Conservation (phyloP, 805 yeast species). For the Barnettozyma sp. region DNA sequence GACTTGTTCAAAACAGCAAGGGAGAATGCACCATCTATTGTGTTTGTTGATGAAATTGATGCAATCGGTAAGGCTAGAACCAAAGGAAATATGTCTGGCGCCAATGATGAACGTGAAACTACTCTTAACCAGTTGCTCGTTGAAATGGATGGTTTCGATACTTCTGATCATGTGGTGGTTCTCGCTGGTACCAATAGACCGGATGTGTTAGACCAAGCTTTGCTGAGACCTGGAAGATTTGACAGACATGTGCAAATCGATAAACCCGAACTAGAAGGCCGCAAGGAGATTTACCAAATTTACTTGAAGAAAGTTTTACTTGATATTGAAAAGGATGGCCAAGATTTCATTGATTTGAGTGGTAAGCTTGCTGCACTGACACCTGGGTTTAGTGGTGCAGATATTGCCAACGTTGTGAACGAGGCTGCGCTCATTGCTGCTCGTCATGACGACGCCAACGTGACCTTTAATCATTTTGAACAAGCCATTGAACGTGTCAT, state of each 20-base stretch:
- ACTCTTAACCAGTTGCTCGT: conserved; percentile 92
- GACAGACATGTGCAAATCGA: conserved; percentile 91
- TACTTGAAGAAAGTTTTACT: conserved; percentile 71
- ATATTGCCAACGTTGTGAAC: conserved; percentile 89
- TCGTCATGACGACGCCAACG: conserved; percentile 55
- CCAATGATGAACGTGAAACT: conserved; percentile 95
- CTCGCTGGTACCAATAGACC: conserved; percentile 97
- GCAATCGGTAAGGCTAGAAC: conserved; percentile 95
- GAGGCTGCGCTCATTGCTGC: conserved; percentile 95
- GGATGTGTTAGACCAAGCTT: conserved; percentile 87
- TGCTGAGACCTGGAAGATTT: conserved; percentile 95
- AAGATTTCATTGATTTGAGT: conserved; percentile 40
- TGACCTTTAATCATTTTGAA: conserved; percentile 72
- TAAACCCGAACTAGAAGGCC: conserved; percentile 90
- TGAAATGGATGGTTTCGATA: conserved; percentile 97
- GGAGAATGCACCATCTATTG: conserved; percentile 88
- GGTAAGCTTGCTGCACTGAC: conserved; percentile 88
- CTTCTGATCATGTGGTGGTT: conserved; percentile 89
- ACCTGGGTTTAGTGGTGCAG: conserved; percentile 95
- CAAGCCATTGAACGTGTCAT: conserved; percentile 90
- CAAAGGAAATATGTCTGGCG: conserved; percentile 66
- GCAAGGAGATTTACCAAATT: conserved; percentile 87
- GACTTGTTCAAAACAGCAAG: conserved; percentile 90
- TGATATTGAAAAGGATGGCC: conserved; percentile 36
- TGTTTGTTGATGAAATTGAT: conserved; percentile 98